Evolutionary conservation across 192 early-diverging fungal genomes (phyloP).

Genomic region (Funneliformis geosporum): DNA sequence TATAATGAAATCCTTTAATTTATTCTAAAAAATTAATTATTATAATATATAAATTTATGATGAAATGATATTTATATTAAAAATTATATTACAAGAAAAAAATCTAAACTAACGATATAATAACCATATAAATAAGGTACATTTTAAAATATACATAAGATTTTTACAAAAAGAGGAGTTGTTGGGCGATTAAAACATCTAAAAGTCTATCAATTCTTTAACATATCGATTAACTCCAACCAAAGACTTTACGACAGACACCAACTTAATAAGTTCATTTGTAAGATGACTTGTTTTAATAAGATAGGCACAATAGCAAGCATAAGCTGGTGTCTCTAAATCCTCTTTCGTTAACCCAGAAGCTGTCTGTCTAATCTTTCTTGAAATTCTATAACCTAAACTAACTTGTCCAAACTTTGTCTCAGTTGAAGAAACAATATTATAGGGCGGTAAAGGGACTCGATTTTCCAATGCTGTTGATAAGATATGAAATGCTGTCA

Average conservation of each 20-base stretch:
- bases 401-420: conserved; percentile 19
- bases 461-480: conserved; percentile 40
- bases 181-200: too few species aligned
- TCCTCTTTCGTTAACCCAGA: conserved; percentile 20
- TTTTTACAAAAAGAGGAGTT: too few species aligned
- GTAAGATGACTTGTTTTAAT: conserved; percentile 45
- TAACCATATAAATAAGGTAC: too few species aligned
- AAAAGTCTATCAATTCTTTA: conserved; percentile 25
- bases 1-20: too few species aligned
- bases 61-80: too few species aligned
- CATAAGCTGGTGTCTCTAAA: conserved; percentile 35
- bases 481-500: conserved; percentile 40
- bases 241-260: conserved; percentile 35
- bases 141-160: too few species aligned
- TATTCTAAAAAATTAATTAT: too few species aligned
- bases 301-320: conserved; percentile 41
- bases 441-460: conserved; percentile 40
- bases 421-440: conserved; percentile 34
- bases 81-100: too few species aligned
- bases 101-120: too few species aligned
- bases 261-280: conserved; percentile 38
- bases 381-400: neutral
- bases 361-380: conserved; percentile 9
- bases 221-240: conserved; percentile 41
- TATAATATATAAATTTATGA: too few species aligned